Evolutionary conservation across 306 rosid genomes (phyloP).

Genomic region (Vachellia pachyceras): DNA sequence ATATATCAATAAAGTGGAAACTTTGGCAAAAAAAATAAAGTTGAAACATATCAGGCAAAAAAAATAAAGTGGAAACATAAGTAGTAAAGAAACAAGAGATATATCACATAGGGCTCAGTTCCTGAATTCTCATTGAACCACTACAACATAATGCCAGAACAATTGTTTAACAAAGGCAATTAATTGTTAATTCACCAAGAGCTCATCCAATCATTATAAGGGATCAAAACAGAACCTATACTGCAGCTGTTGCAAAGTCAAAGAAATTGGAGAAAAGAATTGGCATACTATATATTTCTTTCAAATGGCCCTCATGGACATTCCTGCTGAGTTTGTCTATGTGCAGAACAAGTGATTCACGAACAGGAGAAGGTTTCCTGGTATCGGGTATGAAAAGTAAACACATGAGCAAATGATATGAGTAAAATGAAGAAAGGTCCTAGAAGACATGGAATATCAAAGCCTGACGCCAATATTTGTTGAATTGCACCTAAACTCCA

Average conservation of each 20-base stretch:
- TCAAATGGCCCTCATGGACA: slow-evolving; percentile 94
- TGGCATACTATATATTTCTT: slow-evolving; percentile 87
- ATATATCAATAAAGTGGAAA: no score
- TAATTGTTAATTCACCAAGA: slow-evolving; percentile 15
- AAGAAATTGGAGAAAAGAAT: slow-evolving; percentile 16
- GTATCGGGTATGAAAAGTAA: slow-evolving; percentile 28
- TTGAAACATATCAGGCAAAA: no score
- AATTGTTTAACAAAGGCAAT: background rate
- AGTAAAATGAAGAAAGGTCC: slow-evolving; percentile 3
- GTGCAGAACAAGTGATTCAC: slow-evolving; percentile 84
- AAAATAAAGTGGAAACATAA: background rate
- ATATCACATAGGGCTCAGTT: slow-evolving; percentile 1
- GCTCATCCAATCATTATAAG: background rate
- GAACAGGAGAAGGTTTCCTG: slow-evolving; percentile 90
- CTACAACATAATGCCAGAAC: slow-evolving; percentile 9
- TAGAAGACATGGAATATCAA: background rate
- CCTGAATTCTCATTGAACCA: slow-evolving; percentile 9
- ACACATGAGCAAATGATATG: slow-evolving; percentile 4
- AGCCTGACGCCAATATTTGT: background rate
- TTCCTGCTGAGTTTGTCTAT: slow-evolving; percentile 91
- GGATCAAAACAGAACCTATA: slow-evolving; percentile 23
- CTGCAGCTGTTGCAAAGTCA: slow-evolving; percentile 4
- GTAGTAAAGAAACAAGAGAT: background rate
- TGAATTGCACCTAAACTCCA: slow-evolving; percentile 14
- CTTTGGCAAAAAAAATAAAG: no score